These are phyloP conservation scores for Xerocomus spinulosus DNA, from an alignment of 768 basidiomycete genomes.

Conservation along the genomic window DNA sequence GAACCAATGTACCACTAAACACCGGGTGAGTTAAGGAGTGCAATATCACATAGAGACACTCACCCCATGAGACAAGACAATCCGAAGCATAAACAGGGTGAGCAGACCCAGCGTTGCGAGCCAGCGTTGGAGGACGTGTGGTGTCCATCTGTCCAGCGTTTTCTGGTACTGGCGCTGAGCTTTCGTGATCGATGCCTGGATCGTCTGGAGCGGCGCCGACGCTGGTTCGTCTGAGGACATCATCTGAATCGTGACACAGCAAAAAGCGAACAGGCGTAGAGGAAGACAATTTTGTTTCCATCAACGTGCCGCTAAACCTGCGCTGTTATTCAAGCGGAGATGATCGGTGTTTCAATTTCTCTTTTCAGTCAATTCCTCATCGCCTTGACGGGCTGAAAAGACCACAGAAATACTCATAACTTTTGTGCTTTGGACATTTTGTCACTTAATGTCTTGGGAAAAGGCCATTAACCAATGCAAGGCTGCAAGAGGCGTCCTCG, in stretches of 20 bases:
- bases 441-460: too few relatives aligned
- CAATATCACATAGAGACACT: slow-evolving; percentile 27
- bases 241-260: slow-evolving; percentile 19
- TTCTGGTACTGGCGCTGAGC: slow-evolving; percentile 80
- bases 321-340: slow-evolving; percentile 13
- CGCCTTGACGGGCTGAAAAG: too few relatives aligned
- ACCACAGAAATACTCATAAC: too few relatives aligned
- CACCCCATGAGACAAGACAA: slow-evolving; percentile 86
- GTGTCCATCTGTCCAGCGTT: slow-evolving; percentile 88
- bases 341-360: neutral
- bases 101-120: slow-evolving; percentile 67
- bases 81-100: slow-evolving; percentile 74
- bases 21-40: slow-evolving; percentile 1
- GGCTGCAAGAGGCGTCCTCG: too few relatives aligned
- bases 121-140: slow-evolving; percentile 89
- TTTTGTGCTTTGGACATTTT: too few relatives aligned
- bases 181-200: slow-evolving; percentile 33
- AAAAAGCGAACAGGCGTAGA: neutral
- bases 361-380: too few relatives aligned
- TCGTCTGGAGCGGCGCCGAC: slow-evolving; percentile 25
- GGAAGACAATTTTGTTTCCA: neutral
- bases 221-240: slow-evolving; percentile 33
- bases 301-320: neutral
- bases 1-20: slow-evolving; percentile 87
- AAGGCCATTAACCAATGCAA: too few relatives aligned